Base-by-base conservation (phyloP, 2,329 filamentous ascomycete genomes). In the Aspergillus ochraceus region DNA sequence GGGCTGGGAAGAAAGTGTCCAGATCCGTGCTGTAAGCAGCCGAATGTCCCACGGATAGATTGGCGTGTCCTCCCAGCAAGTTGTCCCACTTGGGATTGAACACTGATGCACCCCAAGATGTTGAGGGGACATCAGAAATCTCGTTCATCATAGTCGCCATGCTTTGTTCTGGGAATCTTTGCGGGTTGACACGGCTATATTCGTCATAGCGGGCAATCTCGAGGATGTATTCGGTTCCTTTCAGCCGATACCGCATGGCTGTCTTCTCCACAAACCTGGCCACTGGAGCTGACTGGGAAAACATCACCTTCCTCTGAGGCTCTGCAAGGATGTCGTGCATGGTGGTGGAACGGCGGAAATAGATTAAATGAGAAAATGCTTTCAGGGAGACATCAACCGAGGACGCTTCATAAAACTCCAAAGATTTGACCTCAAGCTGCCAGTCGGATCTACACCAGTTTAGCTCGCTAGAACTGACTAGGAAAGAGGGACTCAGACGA, bases 121-220 rank as follows among this genome's bases (percentile, higher is more conserved):
- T 73, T 2, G 63, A 66, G 3, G 69, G 69, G 2, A 49, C 54
- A 42, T 66, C 61, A 22, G 65, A 67, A 32, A 75, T 68, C 19
- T 60, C 55, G 20, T 60, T 60, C 46, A 46, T 45, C 29, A 61
- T 22, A 24, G 49, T 51, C 20, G 49, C 20, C 12, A 47, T 36
- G 14, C 53, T 54, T 46, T 62, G 60, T 12, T 60, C 62, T 5
- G 60, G 59, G 54, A 60, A 69, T 14, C 57, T 59, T 6, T 53
- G 29, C 20, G 55, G 9, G 11, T 56, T 54, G 2, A 29, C 54
- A 9, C 66, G 68, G 36, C 59, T 59, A 49, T 77, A 78, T 36
- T 73, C 66, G 56, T 80, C 78, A 55, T 77, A 79, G 5, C 78
- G 74, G 9, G 76, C 71, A 36, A 81, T 67, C 59, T 80, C 79